A percentile compares a stretch with the other conserved stretches of the same genome.
Conservation (phyloP, 2,329 filamentous ascomycete species). For the Zymoseptoria pseudotritici region DNA sequence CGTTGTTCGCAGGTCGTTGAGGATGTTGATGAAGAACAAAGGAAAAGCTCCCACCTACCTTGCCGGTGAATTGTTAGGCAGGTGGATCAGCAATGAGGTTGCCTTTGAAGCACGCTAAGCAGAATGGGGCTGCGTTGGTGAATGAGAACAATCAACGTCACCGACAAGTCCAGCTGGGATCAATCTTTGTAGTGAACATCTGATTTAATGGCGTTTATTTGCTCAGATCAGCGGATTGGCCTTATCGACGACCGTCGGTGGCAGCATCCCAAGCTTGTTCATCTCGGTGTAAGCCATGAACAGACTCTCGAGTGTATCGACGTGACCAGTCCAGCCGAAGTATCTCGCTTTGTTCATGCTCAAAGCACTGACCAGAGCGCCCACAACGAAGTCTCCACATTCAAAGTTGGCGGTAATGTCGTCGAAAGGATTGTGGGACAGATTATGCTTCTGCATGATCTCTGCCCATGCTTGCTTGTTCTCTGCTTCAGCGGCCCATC, state of each 20-base stretch:
- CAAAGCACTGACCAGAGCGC: conserved; percentile 20
- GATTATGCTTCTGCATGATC: conserved; percentile 35
- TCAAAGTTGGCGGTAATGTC: conserved; percentile 41
- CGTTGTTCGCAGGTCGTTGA: background rate
- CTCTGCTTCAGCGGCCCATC: conserved; percentile 41
- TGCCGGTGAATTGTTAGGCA: background rate
- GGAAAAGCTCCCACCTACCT: background rate
- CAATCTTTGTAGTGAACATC: background rate
- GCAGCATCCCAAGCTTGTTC: conserved; percentile 38
- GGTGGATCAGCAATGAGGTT: background rate
- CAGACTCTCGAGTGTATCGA: conserved; percentile 40
- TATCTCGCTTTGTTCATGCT: conserved; percentile 41
- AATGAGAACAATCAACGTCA: background rate
- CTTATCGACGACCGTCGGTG: conserved; percentile 25
- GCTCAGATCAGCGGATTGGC: conserved; percentile 20
- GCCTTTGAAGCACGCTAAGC: background rate
- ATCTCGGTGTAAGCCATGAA: conserved; percentile 37
- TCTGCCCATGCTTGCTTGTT: conserved; percentile 42
- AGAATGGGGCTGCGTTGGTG: background rate
- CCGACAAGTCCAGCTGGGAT: background rate
- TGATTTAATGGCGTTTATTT: background rate
- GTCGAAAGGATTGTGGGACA: conserved; percentile 36
- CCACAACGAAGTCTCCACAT: conserved; percentile 38
- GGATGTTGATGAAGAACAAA: background rate
- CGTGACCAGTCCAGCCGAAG: conserved; percentile 42